Percentiles rank a stretch among this genome's conserved stretches.
Conservation (phyloP, 1,284 basidiomycete genomes). For the Ustilago esculenta region DNA sequence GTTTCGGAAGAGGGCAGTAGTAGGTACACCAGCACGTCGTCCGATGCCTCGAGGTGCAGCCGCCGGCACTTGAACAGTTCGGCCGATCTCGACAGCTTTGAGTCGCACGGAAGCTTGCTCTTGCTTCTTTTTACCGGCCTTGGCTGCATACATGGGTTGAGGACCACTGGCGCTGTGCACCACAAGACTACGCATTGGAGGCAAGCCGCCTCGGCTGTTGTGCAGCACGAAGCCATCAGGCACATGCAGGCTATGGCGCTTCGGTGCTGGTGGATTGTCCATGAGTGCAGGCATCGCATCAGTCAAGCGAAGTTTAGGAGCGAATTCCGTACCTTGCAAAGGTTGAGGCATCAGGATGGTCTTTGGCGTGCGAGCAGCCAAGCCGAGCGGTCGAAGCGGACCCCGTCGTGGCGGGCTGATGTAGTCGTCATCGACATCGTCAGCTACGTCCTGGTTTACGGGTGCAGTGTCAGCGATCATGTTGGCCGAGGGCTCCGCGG, state of each 20-base stretch:
- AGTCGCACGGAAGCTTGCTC: constrained; percentile 27
- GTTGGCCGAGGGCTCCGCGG: constrained; percentile 24
- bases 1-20: constrained; percentile 65
- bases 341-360: constrained; percentile 54
- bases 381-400: constrained; percentile 52
- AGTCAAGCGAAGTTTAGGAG: constrained; percentile 42
- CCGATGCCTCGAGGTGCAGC: constrained; percentile 60
- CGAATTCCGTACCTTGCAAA: constrained; percentile 49
- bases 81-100: constrained; percentile 40
- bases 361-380: constrained; percentile 46
- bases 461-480: constrained; percentile 4
- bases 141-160: constrained; percentile 40
- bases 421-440: constrained; percentile 55
- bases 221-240: constrained; percentile 61
- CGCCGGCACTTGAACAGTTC: constrained; percentile 47
- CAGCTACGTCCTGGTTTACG: constrained; percentile 1
- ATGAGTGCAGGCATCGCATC: not conserved
- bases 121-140: constrained; percentile 39
- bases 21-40: constrained; percentile 58
- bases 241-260: constrained; percentile 51
- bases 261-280: not conserved
- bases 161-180: constrained; percentile 55
- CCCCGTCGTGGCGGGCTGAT: constrained; percentile 53
- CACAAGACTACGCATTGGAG: constrained; percentile 48
- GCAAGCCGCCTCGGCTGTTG: constrained; percentile 41